Percentiles rank a stretch among this genome's conserved stretches.
Conservation (phyloP, 257 asterid species). For the Phtheirospermum japonicum region DNA sequence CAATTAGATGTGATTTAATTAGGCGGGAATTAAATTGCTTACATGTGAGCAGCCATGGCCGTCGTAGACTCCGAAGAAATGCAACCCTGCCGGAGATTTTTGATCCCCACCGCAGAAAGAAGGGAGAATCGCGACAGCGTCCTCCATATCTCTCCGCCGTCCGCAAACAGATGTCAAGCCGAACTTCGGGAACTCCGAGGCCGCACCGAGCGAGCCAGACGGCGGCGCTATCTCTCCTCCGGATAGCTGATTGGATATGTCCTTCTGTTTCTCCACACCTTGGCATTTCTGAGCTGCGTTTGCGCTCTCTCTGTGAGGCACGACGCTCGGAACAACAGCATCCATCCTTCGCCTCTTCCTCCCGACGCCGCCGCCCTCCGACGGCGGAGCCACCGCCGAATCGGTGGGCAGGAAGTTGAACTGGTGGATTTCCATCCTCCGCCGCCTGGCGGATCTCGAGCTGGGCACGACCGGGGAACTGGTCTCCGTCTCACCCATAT, state of each 20-base stretch:
- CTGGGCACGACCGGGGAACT: conserved; percentile 56
- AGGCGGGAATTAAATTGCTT: conserved; percentile 11
- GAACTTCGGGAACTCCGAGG: conserved; percentile 45
- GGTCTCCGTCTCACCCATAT: conserved; percentile 65
- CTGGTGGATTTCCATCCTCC: conserved; percentile 74
- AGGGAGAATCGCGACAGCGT: conserved; percentile 69
- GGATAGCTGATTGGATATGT: background rate
- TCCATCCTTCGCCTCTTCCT: conserved; percentile 44
- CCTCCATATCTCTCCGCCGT: conserved; percentile 91
- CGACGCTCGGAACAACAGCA: conserved; percentile 17
- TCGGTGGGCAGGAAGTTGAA: conserved; percentile 62
- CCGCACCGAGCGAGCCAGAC: conserved; percentile 14
- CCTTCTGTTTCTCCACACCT: background rate
- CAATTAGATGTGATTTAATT: no score
- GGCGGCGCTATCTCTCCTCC: conserved; percentile 9
- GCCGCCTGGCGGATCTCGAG: conserved; percentile 56
- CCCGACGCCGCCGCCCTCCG: conserved; percentile 35
- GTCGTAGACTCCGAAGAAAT: conserved; percentile 85
- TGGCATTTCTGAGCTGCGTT: conserved; percentile 22
- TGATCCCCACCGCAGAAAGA: conserved; percentile 28
- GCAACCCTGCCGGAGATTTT: conserved; percentile 31
- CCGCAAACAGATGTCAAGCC: conserved; percentile 84
- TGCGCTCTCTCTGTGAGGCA: conserved; percentile 24
- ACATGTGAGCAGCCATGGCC: conserved; percentile 99
- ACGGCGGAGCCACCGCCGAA: conserved; percentile 50